These are phyloP conservation scores for Cutaneotrichosporon spelunceum DNA, from an alignment of 1,284 basidiomycete species.

Conservation along the genomic window DNA sequence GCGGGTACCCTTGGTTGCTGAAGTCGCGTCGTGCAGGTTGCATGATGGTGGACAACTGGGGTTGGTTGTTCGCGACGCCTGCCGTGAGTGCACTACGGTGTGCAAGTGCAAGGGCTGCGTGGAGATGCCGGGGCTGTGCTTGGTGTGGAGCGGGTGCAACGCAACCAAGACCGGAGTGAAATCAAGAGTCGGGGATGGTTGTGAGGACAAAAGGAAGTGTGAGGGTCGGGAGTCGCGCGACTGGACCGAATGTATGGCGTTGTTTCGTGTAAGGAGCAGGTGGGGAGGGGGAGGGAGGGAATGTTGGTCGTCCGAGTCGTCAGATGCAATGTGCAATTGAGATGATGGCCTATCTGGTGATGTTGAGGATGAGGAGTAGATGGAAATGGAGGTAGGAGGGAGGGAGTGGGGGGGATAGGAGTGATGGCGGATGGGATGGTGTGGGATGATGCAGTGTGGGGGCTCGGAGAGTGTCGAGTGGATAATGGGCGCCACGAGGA, in stretches of 20 bases:
- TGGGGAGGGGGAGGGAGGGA: background rate
- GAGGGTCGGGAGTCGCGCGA: slow-evolving; percentile 5
- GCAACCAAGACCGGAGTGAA: background rate
- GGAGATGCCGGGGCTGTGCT: background rate
- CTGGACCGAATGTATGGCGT: slow-evolving; percentile 2
- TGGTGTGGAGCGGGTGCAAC: background rate
- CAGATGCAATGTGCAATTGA: background rate
- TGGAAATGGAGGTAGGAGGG: background rate
- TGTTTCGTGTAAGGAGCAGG: background rate
- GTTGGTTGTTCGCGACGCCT: background rate
- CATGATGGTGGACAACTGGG: slow-evolving; percentile 13
- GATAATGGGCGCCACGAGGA: background rate
- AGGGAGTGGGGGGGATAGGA: background rate
- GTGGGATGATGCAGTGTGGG: background rate
- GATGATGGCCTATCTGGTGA: background rate
- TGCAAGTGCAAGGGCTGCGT: background rate
- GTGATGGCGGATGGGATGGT: background rate
- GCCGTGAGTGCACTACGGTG: slow-evolving; percentile 1
- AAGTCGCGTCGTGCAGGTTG: slow-evolving; percentile 18
- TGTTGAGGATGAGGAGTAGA: background rate
- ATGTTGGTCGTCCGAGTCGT: background rate
- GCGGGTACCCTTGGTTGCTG: slow-evolving; percentile 18
- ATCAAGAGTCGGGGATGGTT: background rate
- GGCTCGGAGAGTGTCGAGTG: background rate
- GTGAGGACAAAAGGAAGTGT: too few relatives aligned